Base-by-base conservation (phyloP, 2,329 filamentous ascomycete genomes). In the Colletotrichum siamense region DNA sequence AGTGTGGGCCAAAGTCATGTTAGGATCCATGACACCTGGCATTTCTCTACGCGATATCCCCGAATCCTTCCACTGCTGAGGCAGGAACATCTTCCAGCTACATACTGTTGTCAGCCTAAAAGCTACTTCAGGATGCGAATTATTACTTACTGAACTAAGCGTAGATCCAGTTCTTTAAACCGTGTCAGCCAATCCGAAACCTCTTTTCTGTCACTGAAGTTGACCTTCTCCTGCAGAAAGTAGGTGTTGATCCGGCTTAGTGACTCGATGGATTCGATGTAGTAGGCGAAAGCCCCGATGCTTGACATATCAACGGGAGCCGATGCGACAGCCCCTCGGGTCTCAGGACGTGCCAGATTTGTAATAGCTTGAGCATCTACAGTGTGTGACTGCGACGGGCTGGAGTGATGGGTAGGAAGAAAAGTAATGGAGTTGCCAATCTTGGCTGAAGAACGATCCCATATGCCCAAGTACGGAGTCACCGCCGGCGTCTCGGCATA, bases 111-210 rank as follows among this genome's bases (percentile, higher is more conserved):
- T 57, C 24, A 57, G 13, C 24, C 22, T 15, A 16, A 57, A 24
- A 16, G 22, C 22, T 15, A 16, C 15, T 13, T 8, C 6, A 26
- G 52, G 52, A 26, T 26, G 18, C 18, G 36, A 44, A 44, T 22
- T 8, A 24, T 22, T 22, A 57, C 52, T 57, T 10, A 57, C 52
- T 87, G 85, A 2, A 88, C 85, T 1, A 88, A 81, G 0, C 86
- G 84, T 1, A 88, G 77, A 76, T 88, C 87, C 3, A 88, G 79
- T 72, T 88, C 86, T 59, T 88, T 88, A 79, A 88, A 89, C 9
- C 86, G 80, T 10, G 83, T 86, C 4, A 88, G 79, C 87, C 85
- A 88, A 36, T 82, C 81, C 6, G 83, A 81, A 22, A 87, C 82
- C 39, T 87, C 83, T 6, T 85, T 82, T 1, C 82, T 80, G 68